Base-by-base conservation (phyloP, 495 filamentous ascomycete species). In the Ascobolus immersus region DNA sequence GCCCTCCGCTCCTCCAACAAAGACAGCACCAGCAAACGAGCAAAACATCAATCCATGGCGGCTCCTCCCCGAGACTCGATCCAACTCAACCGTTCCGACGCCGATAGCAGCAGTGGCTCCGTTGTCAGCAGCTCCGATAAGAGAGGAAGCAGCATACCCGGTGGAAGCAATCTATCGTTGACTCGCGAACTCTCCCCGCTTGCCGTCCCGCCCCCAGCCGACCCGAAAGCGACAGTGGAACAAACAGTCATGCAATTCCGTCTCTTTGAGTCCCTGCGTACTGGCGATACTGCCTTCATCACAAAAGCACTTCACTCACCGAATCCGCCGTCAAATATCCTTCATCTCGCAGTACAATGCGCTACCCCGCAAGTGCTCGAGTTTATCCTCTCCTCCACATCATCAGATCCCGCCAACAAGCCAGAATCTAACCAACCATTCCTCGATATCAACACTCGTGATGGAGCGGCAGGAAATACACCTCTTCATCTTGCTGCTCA, bases 261-360 rank as follows among this genome's bases (percentile, higher is more conserved):
- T 39, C 65, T 94, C 17, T 92, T 93, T 47, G 86, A 93, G 53
- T 71, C 80, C 12, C 57, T 96, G 34, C 65, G 89, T 39, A 84
- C 66, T 47, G 86, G 86, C 10, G 81, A 96, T 42, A 86, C 77
- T 2, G 74, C 68, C 14, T 77, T 78, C 3, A 93, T 96, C 45
- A 74, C 75, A 17, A 80, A 74, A 46, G 81, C 77, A 6, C 75
- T 92, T 39, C 71, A 73, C 36, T 53, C 53, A 3, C 52, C 56
- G 6, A 39, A 82, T 12, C 76, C 80, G 26, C 79, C 82, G 24
- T 86, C 81, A 2, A 79, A 77, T 0, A 70, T 92, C 25, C 61
- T 96, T 11, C 89, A 94, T 52, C 58, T 96, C 33, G 82, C 86
- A 17, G 77, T 93, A n/a, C 86, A 94, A 50, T 96, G 86, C 45